A percentile compares a stretch with the other conserved stretches of the same genome.
Evolutionary conservation across 106 monocot species (phyloP).

Genomic region (Posidonia australis): DNA sequence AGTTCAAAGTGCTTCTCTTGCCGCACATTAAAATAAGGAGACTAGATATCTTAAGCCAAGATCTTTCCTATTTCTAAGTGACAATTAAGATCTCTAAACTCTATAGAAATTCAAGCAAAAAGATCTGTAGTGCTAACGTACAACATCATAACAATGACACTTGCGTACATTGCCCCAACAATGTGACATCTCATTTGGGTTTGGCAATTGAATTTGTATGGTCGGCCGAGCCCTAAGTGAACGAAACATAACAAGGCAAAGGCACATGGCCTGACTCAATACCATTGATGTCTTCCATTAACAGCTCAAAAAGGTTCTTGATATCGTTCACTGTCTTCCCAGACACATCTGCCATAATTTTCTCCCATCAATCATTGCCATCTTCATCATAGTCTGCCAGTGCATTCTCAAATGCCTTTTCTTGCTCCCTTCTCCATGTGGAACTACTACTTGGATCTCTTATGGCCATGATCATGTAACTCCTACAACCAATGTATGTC

Average conservation of each 20-base stretch:
- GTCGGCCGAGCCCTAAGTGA: slow-evolving; percentile 19
- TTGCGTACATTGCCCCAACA: too few species aligned
- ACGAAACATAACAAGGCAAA: slow-evolving; percentile 42
- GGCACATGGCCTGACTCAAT: slow-evolving; percentile 67
- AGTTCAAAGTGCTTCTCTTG: too few species aligned
- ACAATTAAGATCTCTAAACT: too few species aligned
- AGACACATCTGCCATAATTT: slow-evolving; percentile 37
- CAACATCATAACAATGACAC: too few species aligned
- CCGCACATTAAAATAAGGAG: too few species aligned
- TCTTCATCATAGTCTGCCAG: slow-evolving; percentile 31
- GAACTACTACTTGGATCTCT: slow-evolving; percentile 40
- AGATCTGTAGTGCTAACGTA: too few species aligned
- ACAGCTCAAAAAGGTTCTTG: slow-evolving; percentile 49
- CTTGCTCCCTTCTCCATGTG: slow-evolving; percentile 67
- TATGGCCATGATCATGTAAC: slow-evolving; percentile 13
- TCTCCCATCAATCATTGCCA: slow-evolving; percentile 35
- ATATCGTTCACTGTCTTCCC: slow-evolving; percentile 50
- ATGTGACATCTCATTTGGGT: too few species aligned
- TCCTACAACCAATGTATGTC: too few species aligned
- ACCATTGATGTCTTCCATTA: slow-evolving; percentile 49
- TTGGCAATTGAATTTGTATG: too few species aligned
- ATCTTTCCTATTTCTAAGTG: too few species aligned
- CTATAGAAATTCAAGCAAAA: too few species aligned
- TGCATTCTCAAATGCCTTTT: slow-evolving; percentile 71
- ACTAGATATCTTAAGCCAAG: too few species aligned